A percentile compares a stretch with the other conserved stretches of the same genome.
These are phyloP conservation scores for Tricholomella constricta DNA, from an alignment of 768 basidiomycete species.

Conservation along the genomic window DNA sequence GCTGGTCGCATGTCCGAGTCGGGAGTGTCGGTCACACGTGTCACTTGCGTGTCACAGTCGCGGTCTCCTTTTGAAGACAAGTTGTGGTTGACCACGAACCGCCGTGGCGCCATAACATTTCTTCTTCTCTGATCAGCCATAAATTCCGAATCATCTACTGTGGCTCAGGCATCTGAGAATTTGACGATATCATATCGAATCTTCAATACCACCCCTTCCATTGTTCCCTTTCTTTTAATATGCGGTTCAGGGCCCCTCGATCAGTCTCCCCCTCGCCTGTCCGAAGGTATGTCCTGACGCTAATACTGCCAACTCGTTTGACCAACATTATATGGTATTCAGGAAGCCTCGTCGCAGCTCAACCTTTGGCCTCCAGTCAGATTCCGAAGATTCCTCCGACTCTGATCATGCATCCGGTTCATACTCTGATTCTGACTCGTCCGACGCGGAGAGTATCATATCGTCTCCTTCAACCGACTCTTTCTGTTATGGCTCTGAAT, in stretches of 20 bases:
- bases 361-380: constrained; percentile 56
- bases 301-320: not conserved
- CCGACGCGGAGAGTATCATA: constrained; percentile 23
- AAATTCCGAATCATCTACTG: not conserved
- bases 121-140: not conserved
- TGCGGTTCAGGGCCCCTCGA: constrained; percentile 53
- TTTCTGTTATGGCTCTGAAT: constrained; percentile 45
- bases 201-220: not conserved
- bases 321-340: not conserved
- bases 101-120: not conserved
- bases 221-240: constrained; percentile 25
- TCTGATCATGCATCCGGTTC: constrained; percentile 31
- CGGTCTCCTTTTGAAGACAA: too few species aligned
- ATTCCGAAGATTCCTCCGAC: constrained; percentile 42
- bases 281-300: constrained; percentile 8
- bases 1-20: too few species aligned
- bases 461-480: constrained; percentile 34
- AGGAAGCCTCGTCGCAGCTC: constrained; percentile 41
- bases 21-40: too few species aligned
- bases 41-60: too few species aligned
- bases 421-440: constrained; percentile 37
- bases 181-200: not conserved
- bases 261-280: constrained; percentile 18
- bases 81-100: not conserved
- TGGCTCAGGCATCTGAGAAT: not conserved